Evolutionary conservation across 805 yeast genomes (phyloP).

Genomic region (Candida silvicultrix): DNA sequence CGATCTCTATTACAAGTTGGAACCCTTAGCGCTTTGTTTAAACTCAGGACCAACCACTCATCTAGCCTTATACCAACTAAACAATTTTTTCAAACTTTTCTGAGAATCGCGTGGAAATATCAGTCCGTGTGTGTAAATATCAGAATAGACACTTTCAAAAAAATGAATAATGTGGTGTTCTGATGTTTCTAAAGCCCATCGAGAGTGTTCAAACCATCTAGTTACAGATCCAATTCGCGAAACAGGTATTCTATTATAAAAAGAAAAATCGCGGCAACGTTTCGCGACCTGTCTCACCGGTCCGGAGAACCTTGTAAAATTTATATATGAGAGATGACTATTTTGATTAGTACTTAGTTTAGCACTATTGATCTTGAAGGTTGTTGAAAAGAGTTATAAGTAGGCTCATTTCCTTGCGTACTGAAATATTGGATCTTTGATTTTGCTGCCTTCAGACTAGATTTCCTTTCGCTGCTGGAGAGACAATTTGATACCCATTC

Average conservation of each 20-base stretch:
- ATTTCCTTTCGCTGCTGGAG: neutral
- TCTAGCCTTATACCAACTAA: neutral
- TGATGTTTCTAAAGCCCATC: neutral
- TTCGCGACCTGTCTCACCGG: neutral
- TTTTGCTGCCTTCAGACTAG: too few species aligned
- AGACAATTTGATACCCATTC: neutral
- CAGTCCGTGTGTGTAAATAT: conserved; percentile 7
- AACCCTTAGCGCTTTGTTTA: neutral
- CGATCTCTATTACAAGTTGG: neutral
- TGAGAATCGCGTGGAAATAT: conserved; percentile 10
- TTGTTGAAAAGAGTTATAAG: neutral
- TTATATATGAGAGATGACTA: neutral
- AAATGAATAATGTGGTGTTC: conserved; percentile 3
- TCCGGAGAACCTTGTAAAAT: neutral
- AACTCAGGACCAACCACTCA: neutral
- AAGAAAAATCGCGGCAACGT: neutral
- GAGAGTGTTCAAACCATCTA: neutral
- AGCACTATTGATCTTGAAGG: too few species aligned
- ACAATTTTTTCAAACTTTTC: conserved; percentile 6
- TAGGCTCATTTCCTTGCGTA: too few species aligned
- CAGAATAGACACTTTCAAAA: neutral
- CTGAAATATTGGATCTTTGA: too few species aligned
- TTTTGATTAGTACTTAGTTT: neutral
- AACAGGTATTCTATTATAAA: too few species aligned
- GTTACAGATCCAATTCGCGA: too few species aligned